phyloP scores from a whole-genome alignment of 768 basidiomycete genomes.

The Tylopilus intermedius region DNA sequence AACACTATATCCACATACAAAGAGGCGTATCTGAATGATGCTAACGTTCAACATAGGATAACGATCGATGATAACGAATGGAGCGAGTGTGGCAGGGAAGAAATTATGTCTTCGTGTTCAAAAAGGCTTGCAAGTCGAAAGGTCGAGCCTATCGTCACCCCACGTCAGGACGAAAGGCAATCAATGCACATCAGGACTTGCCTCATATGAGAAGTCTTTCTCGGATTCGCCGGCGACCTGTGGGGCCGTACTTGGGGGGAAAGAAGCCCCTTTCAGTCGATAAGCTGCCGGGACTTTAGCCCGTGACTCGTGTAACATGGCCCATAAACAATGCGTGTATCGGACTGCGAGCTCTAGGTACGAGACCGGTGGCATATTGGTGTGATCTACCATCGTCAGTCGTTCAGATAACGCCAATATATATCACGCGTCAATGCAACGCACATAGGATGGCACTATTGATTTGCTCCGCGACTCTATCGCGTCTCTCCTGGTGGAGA shows the following conservation, averaged over 20 bases:
- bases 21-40: constrained; percentile 12
- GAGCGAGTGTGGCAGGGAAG: background rate
- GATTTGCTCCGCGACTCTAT: constrained; percentile 82
- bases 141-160: constrained; percentile 35
- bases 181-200: constrained; percentile 12
- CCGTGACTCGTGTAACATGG: constrained; percentile 45
- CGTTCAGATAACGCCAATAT: constrained; percentile 2
- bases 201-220: constrained; percentile 36
- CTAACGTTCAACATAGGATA: constrained; percentile 11
- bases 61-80: background rate
- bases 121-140: constrained; percentile 52
- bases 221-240: constrained; percentile 25
- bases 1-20: constrained; percentile 16
- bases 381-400: constrained; percentile 39
- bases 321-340: constrained; percentile 62
- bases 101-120: constrained; percentile 44
- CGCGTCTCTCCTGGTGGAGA: constrained; percentile 69
- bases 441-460: constrained; percentile 80
- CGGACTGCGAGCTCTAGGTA: constrained; percentile 61
- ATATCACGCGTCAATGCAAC: constrained; percentile 25
- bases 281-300: constrained; percentile 39
- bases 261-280: constrained; percentile 39
- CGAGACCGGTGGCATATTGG: constrained; percentile 49
- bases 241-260: constrained; percentile 36
- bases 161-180: background rate